phyloP scores from a whole-genome alignment of 2,329 filamentous ascomycete species.

The Xylaria sp. region DNA sequence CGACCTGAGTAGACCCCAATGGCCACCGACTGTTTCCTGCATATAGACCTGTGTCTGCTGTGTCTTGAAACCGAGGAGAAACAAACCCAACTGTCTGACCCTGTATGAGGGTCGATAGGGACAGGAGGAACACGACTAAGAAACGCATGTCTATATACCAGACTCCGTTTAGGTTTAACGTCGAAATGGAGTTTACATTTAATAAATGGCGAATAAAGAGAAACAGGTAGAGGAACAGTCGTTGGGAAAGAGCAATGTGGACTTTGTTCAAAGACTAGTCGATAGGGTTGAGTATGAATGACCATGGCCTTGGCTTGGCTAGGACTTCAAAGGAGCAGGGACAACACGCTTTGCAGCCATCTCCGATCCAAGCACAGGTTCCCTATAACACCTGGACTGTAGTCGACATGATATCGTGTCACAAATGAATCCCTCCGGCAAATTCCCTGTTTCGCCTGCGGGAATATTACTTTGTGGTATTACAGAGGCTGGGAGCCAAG shows the following conservation, averaged over 20 bases:
- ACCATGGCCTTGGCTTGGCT: neutral
- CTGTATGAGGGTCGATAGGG: neutral
- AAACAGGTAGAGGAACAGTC: neutral
- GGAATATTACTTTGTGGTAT: too few species aligned
- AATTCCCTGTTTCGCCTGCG: neutral
- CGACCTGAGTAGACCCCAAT: conserved; percentile 20
- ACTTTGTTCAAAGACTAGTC: neutral
- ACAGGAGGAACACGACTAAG: neutral
- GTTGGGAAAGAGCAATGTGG: neutral
- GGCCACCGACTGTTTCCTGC: conserved; percentile 2
- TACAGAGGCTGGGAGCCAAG: too few species aligned
- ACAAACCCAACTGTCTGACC: neutral
- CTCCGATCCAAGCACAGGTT: too few species aligned
- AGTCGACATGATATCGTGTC: too few species aligned
- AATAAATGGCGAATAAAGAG: neutral
- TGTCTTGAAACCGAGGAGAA: conserved; percentile 3
- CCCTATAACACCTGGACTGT: too few species aligned
- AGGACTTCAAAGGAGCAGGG: neutral
- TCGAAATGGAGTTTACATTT: neutral
- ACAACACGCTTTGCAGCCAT: neutral
- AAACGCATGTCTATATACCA: neutral
- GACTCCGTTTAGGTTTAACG: neutral
- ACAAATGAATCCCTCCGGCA: neutral
- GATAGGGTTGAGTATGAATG: neutral
- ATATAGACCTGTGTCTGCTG: neutral